A percentile compares a stretch with the other conserved stretches of the same genome.
Conservation (phyloP, 805 yeast species). For the Kurtzmaniella fragi region DNA sequence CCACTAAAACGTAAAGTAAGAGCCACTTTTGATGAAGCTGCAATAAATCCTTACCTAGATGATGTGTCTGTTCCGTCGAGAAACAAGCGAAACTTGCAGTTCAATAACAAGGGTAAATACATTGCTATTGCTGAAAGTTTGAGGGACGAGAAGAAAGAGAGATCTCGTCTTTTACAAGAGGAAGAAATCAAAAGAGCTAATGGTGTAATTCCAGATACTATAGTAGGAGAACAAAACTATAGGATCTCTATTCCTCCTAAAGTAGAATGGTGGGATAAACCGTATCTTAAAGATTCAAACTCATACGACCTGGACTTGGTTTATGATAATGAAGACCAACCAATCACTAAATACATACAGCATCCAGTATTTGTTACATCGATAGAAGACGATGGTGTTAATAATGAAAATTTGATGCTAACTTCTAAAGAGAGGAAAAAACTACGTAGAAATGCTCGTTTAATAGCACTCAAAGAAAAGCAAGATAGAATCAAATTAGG, state of each 20-base stretch:
- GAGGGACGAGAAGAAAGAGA: conserved; percentile 32
- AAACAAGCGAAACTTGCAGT: conserved; percentile 36
- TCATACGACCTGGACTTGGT: conserved; percentile 26
- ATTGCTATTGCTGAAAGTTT: conserved; percentile 48
- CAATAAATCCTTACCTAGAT: conserved; percentile 35
- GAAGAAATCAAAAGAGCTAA: conserved; percentile 27
- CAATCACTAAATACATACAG: conserved; percentile 68
- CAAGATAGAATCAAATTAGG: conserved; percentile 81
- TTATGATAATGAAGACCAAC: conserved; percentile 36
- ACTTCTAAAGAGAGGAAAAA: conserved; percentile 77
- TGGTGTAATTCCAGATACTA: conserved; percentile 48
- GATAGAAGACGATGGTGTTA: too few species aligned
- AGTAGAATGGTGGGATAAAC: conserved; percentile 89
- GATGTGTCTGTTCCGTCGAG: conserved; percentile 11
- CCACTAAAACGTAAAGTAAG: conserved; percentile 25
- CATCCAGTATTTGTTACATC: conserved; percentile 64
- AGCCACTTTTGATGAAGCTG: conserved; percentile 25
- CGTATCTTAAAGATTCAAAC: conserved; percentile 38
- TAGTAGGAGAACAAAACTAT: conserved; percentile 53
- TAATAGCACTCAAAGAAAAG: conserved; percentile 55
- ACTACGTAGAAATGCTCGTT: conserved; percentile 65
- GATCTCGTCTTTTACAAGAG: conserved; percentile 2
- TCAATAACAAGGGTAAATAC: conserved; percentile 63
- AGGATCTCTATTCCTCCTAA: conserved; percentile 49
- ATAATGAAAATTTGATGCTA: conserved; percentile 28